Percentiles rank a stretch among this genome's conserved stretches.
These are phyloP conservation scores for Pyrus pyrifolia DNA, from an alignment of 306 rosid genomes.

Conservation along the genomic window DNA sequence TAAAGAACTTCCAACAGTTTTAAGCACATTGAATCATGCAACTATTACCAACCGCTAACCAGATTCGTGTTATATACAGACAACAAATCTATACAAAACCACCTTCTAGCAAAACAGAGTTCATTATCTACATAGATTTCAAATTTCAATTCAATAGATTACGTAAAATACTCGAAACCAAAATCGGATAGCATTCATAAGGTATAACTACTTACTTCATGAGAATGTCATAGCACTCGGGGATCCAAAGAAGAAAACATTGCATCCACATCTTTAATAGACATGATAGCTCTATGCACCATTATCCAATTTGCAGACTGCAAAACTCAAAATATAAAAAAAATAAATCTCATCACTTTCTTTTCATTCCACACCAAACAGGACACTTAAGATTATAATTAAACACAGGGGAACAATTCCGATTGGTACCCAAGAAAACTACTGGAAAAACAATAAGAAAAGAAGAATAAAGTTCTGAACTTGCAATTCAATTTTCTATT, in stretches of 20 bases:
- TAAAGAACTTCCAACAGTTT: neutral
- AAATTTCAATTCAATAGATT: neutral
- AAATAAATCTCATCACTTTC: neutral
- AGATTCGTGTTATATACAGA: neutral
- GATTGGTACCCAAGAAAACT: neutral
- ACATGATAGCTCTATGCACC: constrained; percentile 95
- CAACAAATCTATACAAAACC: no score
- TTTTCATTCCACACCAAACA: neutral
- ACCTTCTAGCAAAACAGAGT: neutral
- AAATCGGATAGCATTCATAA: neutral
- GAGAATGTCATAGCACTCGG: constrained; percentile 94
- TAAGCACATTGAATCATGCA: neutral
- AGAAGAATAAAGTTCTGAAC: neutral
- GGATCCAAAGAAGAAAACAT: constrained; percentile 53
- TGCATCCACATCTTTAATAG: constrained; percentile 84
- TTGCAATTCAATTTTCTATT: neutral
- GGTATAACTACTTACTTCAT: constrained; percentile 62
- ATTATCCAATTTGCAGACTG: constrained; percentile 96
- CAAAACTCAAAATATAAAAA: neutral
- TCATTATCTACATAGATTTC: neutral
- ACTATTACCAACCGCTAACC: neutral
- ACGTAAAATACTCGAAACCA: neutral
- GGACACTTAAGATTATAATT: neutral
- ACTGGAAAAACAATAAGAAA: neutral
- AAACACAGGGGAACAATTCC: neutral